Conservation (phyloP, 495 filamentous ascomycete species). For the Trichoderma virens region DNA sequence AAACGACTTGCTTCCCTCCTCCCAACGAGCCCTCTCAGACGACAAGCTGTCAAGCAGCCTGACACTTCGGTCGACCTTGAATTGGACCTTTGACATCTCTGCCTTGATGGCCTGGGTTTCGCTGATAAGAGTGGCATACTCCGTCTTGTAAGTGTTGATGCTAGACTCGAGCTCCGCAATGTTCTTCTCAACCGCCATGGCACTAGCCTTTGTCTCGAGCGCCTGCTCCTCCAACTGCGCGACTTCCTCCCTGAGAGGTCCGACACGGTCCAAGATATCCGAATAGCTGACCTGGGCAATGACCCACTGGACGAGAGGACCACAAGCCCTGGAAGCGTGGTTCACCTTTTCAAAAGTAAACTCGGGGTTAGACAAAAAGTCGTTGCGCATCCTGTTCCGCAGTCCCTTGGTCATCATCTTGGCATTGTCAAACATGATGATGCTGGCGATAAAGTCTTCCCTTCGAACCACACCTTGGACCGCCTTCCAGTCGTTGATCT, state of each 20-base stretch:
- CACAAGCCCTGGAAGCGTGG: constrained; percentile 92
- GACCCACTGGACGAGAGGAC: constrained; percentile 95
- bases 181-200: constrained; percentile 81
- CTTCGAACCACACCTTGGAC: constrained; percentile 80
- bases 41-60: constrained; percentile 89
- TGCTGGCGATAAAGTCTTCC: constrained; percentile 96
- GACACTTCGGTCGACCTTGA: constrained; percentile 95
- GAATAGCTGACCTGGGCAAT: constrained; percentile 96
- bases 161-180: constrained; percentile 78
- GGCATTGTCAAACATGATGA: constrained; percentile 96
- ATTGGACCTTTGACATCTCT: constrained; percentile 92
- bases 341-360: constrained; percentile 96
- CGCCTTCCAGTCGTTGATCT: constrained; percentile 79
- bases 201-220: constrained; percentile 87
- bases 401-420: constrained; percentile 81
- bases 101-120: constrained; percentile 95
- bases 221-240: constrained; percentile 77
- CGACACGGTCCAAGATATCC: constrained; percentile 90
- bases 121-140: constrained; percentile 93
- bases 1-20: constrained; percentile 94
- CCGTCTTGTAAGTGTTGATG: constrained; percentile 92
- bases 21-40: constrained; percentile 88
- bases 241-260: constrained; percentile 88
- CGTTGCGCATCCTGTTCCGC: constrained; percentile 81
- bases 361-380: constrained; percentile 83